Conservation (phyloP, 192 early-diverging fungal species). For the Umbelopsis isabellina region DNA sequence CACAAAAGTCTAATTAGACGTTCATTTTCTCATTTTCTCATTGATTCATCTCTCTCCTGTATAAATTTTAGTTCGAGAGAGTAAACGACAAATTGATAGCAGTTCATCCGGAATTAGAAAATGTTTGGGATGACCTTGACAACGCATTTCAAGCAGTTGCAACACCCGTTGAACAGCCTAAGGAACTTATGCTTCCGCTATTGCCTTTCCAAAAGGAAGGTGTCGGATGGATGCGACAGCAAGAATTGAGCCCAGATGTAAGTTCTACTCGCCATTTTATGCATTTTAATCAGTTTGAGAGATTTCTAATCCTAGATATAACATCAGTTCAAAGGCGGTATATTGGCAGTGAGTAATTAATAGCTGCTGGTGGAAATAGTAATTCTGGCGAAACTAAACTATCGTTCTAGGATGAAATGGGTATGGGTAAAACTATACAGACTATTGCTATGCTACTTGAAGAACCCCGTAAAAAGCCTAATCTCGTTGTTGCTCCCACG, state of each 20-base stretch:
- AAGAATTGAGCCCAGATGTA: conserved; percentile 59
- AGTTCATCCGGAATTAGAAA: conserved; percentile 62
- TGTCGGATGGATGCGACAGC: conserved; percentile 80
- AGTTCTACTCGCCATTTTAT: not conserved
- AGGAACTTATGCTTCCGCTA: conserved; percentile 68
- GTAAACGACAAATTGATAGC: conserved; percentile 34
- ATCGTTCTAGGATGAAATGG: conserved; percentile 80
- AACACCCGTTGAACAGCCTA: conserved; percentile 64
- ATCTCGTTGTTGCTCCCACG: conserved; percentile 84
- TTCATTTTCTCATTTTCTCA: no score
- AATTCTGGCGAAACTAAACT: not conserved
- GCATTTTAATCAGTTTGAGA: conserved; percentile 12
- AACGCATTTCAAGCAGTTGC: conserved; percentile 36
- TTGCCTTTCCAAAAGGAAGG: conserved; percentile 91
- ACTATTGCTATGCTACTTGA: conserved; percentile 79
- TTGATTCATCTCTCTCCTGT: no score
- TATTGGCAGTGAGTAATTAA: conserved; percentile 59
- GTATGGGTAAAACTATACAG: conserved; percentile 95
- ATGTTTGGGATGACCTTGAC: conserved; percentile 64
- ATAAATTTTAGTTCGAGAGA: conserved; percentile 35
- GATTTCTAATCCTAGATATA: not conserved
- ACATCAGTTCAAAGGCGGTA: conserved; percentile 69
- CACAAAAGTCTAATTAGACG: no score
- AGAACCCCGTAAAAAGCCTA: conserved; percentile 66
- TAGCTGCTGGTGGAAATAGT: not conserved